Evolutionary conservation across 78 protist species (phyloP).

Genomic region (Salpingoeca rosetta): DNA sequence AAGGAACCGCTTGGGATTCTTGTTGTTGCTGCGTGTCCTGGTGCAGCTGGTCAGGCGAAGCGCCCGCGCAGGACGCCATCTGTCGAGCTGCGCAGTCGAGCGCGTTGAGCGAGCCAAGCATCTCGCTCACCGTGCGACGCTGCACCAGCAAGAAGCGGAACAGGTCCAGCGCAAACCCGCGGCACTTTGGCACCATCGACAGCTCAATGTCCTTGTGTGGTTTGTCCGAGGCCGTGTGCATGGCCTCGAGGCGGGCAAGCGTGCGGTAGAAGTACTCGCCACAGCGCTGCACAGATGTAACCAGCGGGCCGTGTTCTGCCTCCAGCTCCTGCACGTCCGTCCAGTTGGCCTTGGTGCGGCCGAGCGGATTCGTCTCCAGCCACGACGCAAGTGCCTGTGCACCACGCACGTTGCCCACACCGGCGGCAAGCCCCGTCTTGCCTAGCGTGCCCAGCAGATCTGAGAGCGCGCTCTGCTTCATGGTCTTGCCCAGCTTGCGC

Average conservation of each 20-base stretch:
- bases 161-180: constrained; percentile 1
- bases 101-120: background rate
- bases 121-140: background rate
- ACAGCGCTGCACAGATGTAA: too few relatives aligned
- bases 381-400: background rate
- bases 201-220: background rate
- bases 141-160: background rate
- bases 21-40: too few relatives aligned
- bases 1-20: too few relatives aligned
- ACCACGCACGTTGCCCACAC: background rate
- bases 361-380: background rate
- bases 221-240: background rate
- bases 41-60: too few relatives aligned
- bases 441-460: constrained; percentile 16
- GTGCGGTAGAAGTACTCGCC: background rate
- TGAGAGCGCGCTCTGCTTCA: constrained; percentile 33
- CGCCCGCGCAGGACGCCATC: too few relatives aligned
- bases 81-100: too few relatives aligned
- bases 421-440: constrained; percentile 21
- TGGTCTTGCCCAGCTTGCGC: background rate
- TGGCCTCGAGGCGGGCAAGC: background rate
- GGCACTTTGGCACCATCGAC: background rate
- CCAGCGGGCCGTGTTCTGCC: too few relatives aligned
- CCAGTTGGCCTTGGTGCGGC: background rate
- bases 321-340: background rate